Evolutionary conservation across 768 basidiomycete genomes (phyloP).

Genomic region (Antrodiella citrinella): DNA sequence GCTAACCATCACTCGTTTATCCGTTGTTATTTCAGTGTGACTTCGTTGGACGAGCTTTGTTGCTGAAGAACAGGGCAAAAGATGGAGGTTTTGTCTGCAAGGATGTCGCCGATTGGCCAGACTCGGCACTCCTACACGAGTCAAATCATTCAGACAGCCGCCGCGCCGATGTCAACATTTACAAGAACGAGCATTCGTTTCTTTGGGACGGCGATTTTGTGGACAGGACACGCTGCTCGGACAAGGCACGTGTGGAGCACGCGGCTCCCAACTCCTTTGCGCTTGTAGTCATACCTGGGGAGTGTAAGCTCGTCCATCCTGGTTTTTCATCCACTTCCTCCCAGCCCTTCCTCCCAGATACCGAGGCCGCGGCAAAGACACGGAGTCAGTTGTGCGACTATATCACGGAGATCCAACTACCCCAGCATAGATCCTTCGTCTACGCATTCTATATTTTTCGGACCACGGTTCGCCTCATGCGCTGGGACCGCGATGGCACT

Average conservation of each 20-base stretch:
- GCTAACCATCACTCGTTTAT: too few relatives aligned
- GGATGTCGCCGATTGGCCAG: not conserved
- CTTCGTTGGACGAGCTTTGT: too few relatives aligned
- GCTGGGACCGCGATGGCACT: conserved; percentile 2
- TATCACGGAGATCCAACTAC: conserved; percentile 1
- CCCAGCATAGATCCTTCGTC: conserved; percentile 4
- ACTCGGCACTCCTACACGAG: not conserved
- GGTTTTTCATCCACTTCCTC: not conserved
- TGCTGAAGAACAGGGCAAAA: too few relatives aligned
- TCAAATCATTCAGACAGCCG: not conserved
- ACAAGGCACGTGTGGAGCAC: not conserved
- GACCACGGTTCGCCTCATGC: not conserved
- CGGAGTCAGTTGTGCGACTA: conserved; percentile 2
- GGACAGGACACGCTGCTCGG: not conserved
- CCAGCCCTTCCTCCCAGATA: not conserved
- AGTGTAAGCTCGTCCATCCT: not conserved
- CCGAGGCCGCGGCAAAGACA: not conserved
- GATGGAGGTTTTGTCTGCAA: not conserved
- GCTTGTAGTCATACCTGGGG: not conserved
- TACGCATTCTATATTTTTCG: conserved; percentile 1
- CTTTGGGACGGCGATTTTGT: too few relatives aligned
- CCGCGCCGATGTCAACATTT: not conserved
- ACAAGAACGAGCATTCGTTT: not conserved
- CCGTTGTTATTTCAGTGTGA: too few relatives aligned
- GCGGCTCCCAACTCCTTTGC: not conserved